phyloP scores from a whole-genome alignment of 1,284 basidiomycete genomes.

The Ceraceosorus guamensis region DNA sequence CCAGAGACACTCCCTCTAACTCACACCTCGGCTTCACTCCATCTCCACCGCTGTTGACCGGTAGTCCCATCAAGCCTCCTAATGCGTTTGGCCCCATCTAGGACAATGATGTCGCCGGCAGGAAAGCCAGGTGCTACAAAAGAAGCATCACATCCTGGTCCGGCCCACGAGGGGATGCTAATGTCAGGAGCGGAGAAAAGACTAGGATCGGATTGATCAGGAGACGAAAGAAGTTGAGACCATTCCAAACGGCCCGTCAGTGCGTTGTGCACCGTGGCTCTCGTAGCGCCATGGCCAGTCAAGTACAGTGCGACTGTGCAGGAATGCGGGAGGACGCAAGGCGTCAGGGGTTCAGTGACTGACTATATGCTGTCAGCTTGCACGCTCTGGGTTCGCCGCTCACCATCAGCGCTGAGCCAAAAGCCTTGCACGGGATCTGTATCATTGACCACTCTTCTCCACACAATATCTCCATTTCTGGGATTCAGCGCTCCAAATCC shows the following conservation, averaged over 20 bases:
- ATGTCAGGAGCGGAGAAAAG: too few relatives aligned
- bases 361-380: not conserved
- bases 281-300: constrained; percentile 67
- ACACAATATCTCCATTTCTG: constrained; percentile 66
- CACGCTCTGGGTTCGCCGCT: not conserved
- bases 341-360: not conserved
- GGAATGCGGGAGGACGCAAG: not conserved
- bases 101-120: constrained; percentile 20
- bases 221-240: constrained; percentile 6
- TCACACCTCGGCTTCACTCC: constrained; percentile 14
- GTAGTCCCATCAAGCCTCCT: constrained; percentile 13
- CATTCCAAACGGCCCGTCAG: constrained; percentile 63
- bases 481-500: constrained; percentile 70
- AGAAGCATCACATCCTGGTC: constrained; percentile 24
- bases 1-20: not conserved
- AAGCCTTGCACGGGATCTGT: constrained; percentile 58
- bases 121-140: constrained; percentile 18
- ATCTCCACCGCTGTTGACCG: not conserved
- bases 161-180: constrained; percentile 15
- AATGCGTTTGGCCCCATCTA: constrained; percentile 28
- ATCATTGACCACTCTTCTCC: constrained; percentile 68
- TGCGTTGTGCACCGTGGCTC: constrained; percentile 64
- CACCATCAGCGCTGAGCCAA: constrained; percentile 8
- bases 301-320: constrained; percentile 57
- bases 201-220: constrained; percentile 9